Base-by-base conservation (phyloP, 495 filamentous ascomycete species). In the Immersiella caudata region DNA sequence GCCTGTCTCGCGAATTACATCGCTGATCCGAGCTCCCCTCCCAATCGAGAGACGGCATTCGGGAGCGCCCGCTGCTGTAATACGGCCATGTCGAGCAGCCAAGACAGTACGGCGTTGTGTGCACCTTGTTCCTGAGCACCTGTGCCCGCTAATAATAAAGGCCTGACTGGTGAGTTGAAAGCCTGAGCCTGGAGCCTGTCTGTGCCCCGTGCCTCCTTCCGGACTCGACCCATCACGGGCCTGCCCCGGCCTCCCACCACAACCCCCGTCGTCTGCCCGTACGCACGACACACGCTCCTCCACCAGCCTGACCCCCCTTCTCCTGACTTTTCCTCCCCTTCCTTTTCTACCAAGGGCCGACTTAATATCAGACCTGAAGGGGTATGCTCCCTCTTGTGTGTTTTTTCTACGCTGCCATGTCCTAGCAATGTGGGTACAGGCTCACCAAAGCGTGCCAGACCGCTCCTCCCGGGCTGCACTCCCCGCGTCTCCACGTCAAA, bases 361-460 rank as follows among this genome's bases (percentile, higher is more conserved):
- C n/a, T 24, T 36, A 5, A 6, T 18, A 12, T 54, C 49, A 52
- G 52, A 49, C 22, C 64, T 26, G 40, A 61, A 67, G 63, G 60
- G 67, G 70, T 66, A 72, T 67, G 70, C 64, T 70, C 54, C 62
- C 35, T 67, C 29, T 64, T 64, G 24, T 54, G n/a, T n/a, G n/a
- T 24, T 65, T 51, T 62, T 57, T 49, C 58, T 26, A 24, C 67
- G 51, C 20, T 64, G 60, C 66, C 60, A 49, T 66, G 61, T 60
- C 49, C 16, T 64, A 69, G 66, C 67, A 67, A 76, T 76, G 71
- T 63, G 72, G 70, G 72, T 62, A 67, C 74, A 74, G 54, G 68
- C 70, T 72, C 74, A 70, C 62, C 66, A 58, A 59, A 54, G 66
- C 58, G 64, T 67, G 62, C 35, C 70, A 73, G 73, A 71, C 68